phyloP scores from a whole-genome alignment of 1,284 basidiomycete genomes.

The Gomphus bonarii region DNA sequence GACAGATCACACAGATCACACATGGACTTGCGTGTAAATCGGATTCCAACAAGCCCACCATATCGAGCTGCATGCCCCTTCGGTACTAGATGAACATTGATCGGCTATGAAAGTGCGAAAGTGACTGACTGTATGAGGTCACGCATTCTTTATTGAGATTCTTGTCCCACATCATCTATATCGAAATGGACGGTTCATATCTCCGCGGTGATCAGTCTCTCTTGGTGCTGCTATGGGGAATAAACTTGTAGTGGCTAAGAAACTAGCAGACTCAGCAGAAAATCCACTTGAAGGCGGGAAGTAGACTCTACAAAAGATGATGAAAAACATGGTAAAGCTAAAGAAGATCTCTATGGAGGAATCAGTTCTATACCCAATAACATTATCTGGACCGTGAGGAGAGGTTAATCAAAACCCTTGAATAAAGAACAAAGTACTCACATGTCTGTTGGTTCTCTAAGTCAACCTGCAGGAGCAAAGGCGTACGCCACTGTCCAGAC shows the following conservation, averaged over 20 bases:
- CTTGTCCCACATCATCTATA: constrained; percentile 72
- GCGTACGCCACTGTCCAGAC: constrained; percentile 89
- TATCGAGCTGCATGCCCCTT: constrained; percentile 74
- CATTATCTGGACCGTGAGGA: constrained; percentile 38
- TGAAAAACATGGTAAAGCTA: not conserved
- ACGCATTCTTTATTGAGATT: constrained; percentile 73
- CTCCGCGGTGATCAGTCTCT: constrained; percentile 73
- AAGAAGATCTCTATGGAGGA: constrained; percentile 29
- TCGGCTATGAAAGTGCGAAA: constrained; percentile 11
- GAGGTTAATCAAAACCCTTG: not conserved
- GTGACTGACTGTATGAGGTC: constrained; percentile 50
- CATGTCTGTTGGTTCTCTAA: constrained; percentile 74
- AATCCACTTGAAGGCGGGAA: not conserved
- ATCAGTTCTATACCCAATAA: constrained; percentile 33
- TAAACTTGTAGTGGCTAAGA: constrained; percentile 42
- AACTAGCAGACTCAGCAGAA: constrained; percentile 33
- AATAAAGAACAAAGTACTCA: constrained; percentile 24
- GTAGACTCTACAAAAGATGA: not conserved
- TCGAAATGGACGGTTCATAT: constrained; percentile 95
- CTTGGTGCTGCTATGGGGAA: constrained; percentile 35
- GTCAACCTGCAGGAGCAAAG: constrained; percentile 78
- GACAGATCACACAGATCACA: not conserved
- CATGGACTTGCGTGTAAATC: constrained; percentile 63
- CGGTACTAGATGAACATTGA: not conserved
- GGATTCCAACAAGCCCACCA: constrained; percentile 79